phyloP scores from a whole-genome alignment of 805 yeast species.

The Lipomyces orientalis region DNA sequence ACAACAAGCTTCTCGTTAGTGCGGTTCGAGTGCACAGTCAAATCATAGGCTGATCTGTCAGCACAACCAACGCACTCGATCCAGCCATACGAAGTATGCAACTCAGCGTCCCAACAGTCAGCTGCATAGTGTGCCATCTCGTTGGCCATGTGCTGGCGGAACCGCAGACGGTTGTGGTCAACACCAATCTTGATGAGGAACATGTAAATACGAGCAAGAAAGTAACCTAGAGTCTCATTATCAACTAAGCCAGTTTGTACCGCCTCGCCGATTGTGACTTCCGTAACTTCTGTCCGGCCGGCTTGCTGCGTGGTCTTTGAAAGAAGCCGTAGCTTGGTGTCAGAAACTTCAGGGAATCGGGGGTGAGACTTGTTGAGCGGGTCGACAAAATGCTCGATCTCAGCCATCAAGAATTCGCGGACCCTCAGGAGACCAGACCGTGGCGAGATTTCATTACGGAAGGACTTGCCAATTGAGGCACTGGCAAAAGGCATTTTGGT shows the following conservation, averaged over 20 bases:
- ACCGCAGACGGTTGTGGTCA: slow-evolving; percentile 79
- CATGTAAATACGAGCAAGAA: slow-evolving; percentile 87
- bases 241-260: slow-evolving; percentile 87
- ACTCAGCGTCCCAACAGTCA: slow-evolving; percentile 99
- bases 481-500: slow-evolving; percentile 99
- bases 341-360: slow-evolving; percentile 75
- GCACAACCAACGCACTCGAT: slow-evolving; percentile 99
- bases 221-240: slow-evolving; percentile 96
- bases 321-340: slow-evolving; percentile 74
- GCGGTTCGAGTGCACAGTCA: slow-evolving; percentile 91
- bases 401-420: slow-evolving; percentile 99
- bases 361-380: slow-evolving; percentile 85
- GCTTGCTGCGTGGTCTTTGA: slow-evolving; percentile 87
- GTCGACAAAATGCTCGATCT: slow-evolving; percentile 97
- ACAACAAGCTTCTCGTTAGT: slow-evolving; percentile 95
- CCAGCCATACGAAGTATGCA: slow-evolving; percentile 97
- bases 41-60: slow-evolving; percentile 97
- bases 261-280: slow-evolving; percentile 84
- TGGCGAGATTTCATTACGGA: slow-evolving; percentile 98
- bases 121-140: slow-evolving; percentile 99
- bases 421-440: slow-evolving; percentile 97
- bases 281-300: slow-evolving; percentile 74
- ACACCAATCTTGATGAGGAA: slow-evolving; percentile 91
- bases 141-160: slow-evolving; percentile 97
- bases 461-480: slow-evolving; percentile 97